These are phyloP conservation scores for Thermomyces lanuginosus DNA, from an alignment of 2,329 filamentous ascomycete species.

Conservation along the genomic window DNA sequence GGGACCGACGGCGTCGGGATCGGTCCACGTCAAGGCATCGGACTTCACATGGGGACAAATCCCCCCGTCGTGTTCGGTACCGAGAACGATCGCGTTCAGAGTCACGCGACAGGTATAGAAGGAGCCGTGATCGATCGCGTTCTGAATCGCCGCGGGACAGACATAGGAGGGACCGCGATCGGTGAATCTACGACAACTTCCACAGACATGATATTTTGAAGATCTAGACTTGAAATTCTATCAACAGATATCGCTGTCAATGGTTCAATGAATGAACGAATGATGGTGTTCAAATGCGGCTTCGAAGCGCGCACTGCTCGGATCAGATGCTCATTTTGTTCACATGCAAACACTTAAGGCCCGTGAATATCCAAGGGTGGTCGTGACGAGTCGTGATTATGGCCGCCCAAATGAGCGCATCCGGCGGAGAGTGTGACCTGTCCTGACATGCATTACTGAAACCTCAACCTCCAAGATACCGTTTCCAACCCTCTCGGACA, in stretches of 20 bases:
- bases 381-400: too few relatives aligned
- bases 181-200: too few relatives aligned
- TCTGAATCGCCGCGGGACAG: slow-evolving; percentile 1
- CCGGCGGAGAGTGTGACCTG: background rate
- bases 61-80: slow-evolving; percentile 1
- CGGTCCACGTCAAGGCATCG: slow-evolving; percentile 1
- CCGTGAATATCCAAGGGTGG: too few relatives aligned
- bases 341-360: too few relatives aligned
- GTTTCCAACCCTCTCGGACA: slow-evolving; percentile 64
- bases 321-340: too few relatives aligned
- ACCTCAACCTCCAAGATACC: slow-evolving; percentile 43
- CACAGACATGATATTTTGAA: too few relatives aligned
- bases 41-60: background rate
- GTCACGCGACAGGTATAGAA: slow-evolving; percentile 12
- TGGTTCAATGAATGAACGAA: too few relatives aligned
- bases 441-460: background rate
- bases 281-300: too few relatives aligned
- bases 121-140: slow-evolving; percentile 17
- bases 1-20: slow-evolving; percentile 2
- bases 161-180: too few relatives aligned
- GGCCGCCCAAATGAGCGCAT: background rate
- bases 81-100: slow-evolving; percentile 8
- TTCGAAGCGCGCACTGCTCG: too few relatives aligned
- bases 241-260: too few relatives aligned
- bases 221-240: too few relatives aligned